Evolutionary conservation across 2,329 filamentous ascomycete species (phyloP).

Genomic region (Aspergillus jensenii): DNA sequence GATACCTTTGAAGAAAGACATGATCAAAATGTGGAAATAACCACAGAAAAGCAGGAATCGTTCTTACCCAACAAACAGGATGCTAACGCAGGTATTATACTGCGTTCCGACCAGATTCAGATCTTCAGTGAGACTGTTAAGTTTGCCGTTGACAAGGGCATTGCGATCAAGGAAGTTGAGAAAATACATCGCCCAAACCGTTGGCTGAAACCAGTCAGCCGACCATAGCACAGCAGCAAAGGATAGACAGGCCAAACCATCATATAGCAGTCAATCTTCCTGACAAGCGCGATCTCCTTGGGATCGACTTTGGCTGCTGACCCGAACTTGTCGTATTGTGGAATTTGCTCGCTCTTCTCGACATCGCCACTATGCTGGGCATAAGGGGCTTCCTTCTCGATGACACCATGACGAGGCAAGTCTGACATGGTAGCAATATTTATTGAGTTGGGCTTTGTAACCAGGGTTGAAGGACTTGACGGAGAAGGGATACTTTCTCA

Average conservation of each 20-base stretch:
- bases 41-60: neutral
- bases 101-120: constrained; percentile 45
- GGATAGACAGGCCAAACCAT: constrained; percentile 3
- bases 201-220: constrained; percentile 5
- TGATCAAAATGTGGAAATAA: constrained; percentile 8
- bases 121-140: constrained; percentile 28
- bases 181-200: constrained; percentile 20
- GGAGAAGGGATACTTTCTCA: neutral
- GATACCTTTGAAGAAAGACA: constrained; percentile 9
- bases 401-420: neutral
- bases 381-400: neutral
- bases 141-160: constrained; percentile 21
- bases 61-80: constrained; percentile 41
- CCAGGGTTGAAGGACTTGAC: neutral
- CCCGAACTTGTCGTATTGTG: constrained; percentile 9
- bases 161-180: constrained; percentile 25
- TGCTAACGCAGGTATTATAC: constrained; percentile 47
- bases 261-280: constrained; percentile 17
- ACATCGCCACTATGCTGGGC: neutral
- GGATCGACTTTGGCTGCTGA: constrained; percentile 8
- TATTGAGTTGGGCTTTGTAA: neutral
- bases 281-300: constrained; percentile 13
- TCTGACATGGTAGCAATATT: neutral
- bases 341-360: neutral
- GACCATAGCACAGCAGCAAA: neutral